Evolutionary conservation across 1,139 yeast genomes (phyloP).

Genomic region (Yamadazyma spencermartinsiae): DNA sequence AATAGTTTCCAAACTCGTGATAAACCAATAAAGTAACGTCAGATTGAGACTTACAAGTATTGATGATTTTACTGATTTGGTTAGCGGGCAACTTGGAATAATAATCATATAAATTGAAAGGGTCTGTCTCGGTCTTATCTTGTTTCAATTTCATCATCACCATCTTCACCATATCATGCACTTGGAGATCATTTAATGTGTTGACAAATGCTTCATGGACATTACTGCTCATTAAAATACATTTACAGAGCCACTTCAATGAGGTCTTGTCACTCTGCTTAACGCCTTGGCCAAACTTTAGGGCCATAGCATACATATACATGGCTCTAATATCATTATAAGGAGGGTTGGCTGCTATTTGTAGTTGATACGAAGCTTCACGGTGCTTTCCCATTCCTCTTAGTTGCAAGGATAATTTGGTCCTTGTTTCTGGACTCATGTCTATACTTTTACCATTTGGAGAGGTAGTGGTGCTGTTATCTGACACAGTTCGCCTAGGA

Average conservation of each 20-base stretch:
- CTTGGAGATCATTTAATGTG: conserved; percentile 28
- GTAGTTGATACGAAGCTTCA: conserved; percentile 71
- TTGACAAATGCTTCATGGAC: conserved; percentile 15
- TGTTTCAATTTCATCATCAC: conserved; percentile 25
- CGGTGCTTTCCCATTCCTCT: conserved; percentile 60
- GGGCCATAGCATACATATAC: conserved; percentile 69
- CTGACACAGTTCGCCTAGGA: conserved; percentile 18
- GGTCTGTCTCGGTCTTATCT: conserved; percentile 30
- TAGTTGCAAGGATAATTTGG: conserved; percentile 52
- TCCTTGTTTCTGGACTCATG: conserved; percentile 45
- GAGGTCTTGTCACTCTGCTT: conserved; percentile 58
- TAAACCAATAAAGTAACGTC: conserved; percentile 36
- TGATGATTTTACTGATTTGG: conserved; percentile 29
- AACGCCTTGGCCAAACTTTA: conserved; percentile 72
- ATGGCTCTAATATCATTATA: conserved; percentile 60
- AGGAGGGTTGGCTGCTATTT: conserved; percentile 60
- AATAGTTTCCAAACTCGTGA: conserved; percentile 62
- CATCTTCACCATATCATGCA: conserved; percentile 33
- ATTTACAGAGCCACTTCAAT: conserved; percentile 58
- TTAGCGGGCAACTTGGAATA: conserved; percentile 27
- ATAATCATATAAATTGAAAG: conserved; percentile 24
- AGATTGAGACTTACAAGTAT: conserved; percentile 26
- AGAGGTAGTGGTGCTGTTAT: conserved; percentile 8
- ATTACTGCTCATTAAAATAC: conserved; percentile 25
- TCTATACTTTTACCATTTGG: conserved; percentile 15